Percentiles rank a stretch among this genome's conserved stretches.
Evolutionary conservation across 2,329 filamentous ascomycete species (phyloP).

Genomic region (Ilyonectria sp.): DNA sequence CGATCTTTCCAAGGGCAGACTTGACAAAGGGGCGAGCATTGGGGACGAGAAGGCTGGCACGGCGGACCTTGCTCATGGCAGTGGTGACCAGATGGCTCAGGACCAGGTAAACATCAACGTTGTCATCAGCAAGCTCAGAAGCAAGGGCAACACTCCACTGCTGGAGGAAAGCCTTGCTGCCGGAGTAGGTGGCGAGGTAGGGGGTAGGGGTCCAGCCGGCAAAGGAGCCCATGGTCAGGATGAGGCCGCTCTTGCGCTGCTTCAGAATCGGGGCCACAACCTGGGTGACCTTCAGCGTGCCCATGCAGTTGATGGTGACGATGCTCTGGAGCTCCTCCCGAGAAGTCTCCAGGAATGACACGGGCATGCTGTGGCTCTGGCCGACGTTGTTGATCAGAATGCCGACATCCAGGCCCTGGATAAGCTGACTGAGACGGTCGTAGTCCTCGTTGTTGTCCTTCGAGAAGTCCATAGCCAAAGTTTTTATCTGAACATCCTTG

Average conservation of each 20-base stretch:
- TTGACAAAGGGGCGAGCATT: conserved; percentile 87
- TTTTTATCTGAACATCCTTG: conserved; percentile 77
- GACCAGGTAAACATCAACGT: conserved; percentile 91
- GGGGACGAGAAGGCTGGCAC: conserved; percentile 83
- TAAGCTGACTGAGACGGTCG: conserved; percentile 76
- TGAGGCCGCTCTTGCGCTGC: conserved; percentile 86
- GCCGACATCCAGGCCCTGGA: conserved; percentile 83
- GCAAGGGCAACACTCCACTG: conserved; percentile 93
- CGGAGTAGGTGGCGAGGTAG: conserved; percentile 94
- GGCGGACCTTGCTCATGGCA: conserved; percentile 96
- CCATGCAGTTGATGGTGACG: conserved; percentile 94
- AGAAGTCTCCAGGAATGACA: conserved; percentile 86
- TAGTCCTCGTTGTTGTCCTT: conserved; percentile 86
- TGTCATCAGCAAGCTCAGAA: conserved; percentile 83
- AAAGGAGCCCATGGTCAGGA: conserved; percentile 98
- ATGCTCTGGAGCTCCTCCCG: conserved; percentile 89
- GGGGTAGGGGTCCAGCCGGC: conserved; percentile 94
- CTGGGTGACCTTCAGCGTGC: conserved; percentile 90
- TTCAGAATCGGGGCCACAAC: conserved; percentile 88
- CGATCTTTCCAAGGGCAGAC: conserved; percentile 84
- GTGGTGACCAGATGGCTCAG: conserved; percentile 94
- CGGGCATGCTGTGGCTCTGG: conserved; percentile 92
- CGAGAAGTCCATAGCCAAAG: conserved; percentile 92
- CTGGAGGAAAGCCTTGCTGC: conserved; percentile 98
- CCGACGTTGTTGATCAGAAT: conserved; percentile 98